These are phyloP conservation scores for Phytomonas francai DNA, from an alignment of 208 protist species.

Conservation along the genomic window DNA sequence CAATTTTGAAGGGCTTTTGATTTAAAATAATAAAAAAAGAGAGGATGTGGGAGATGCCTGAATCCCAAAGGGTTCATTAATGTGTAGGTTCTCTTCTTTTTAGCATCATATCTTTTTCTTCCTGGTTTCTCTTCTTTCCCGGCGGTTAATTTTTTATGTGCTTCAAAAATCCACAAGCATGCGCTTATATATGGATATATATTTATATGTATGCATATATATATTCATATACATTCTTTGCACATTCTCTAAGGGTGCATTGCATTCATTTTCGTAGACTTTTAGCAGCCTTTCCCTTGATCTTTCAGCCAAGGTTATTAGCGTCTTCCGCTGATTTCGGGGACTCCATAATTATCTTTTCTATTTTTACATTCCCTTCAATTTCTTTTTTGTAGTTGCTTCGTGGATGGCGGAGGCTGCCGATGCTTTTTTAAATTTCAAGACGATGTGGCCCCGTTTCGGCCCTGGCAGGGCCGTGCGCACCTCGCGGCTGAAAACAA, in stretches of 20 bases:
- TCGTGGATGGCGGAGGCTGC: neutral
- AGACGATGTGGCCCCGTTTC: neutral
- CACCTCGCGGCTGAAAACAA: neutral
- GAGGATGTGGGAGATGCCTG: neutral
- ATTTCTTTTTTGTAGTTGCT: neutral
- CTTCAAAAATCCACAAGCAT: neutral
- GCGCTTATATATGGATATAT: neutral
- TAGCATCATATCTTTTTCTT: neutral
- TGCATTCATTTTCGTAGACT: neutral
- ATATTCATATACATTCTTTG: conserved; percentile 11
- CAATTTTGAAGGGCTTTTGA: neutral
- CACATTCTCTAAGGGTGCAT: neutral
- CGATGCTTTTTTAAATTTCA: neutral
- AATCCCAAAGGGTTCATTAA: neutral
- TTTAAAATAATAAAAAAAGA: conserved; percentile 6
- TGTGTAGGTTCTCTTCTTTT: neutral
- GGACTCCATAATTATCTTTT: neutral
- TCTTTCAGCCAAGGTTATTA: neutral
- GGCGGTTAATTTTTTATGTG: neutral
- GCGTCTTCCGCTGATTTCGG: neutral
- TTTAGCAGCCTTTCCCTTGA: neutral
- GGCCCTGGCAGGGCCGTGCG: neutral
- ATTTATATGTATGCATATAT: conserved; percentile 1
- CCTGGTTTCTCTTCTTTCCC: neutral
- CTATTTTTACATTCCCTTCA: neutral